phyloP scores from a whole-genome alignment of 1,139 yeast genomes.

The Casaregolazyma suthepensis region DNA sequence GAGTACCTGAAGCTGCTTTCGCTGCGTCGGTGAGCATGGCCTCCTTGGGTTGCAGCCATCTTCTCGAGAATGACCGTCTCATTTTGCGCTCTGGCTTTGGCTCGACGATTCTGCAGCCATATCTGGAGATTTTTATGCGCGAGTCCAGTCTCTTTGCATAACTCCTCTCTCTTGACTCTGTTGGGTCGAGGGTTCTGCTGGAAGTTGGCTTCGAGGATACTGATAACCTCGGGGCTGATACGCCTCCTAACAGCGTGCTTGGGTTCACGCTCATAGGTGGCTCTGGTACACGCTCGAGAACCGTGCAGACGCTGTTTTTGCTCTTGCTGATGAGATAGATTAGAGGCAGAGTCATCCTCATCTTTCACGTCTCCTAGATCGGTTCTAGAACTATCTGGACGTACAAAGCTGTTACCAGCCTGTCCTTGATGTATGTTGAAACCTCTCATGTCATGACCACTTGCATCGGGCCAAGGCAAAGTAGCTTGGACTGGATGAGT shows the following conservation, averaged over 20 bases:
- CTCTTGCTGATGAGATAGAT: background rate
- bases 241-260: conserved; percentile 20
- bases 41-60: conserved; percentile 11
- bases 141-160: conserved; percentile 24
- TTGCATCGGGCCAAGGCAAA: background rate
- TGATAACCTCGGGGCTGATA: conserved; percentile 26
- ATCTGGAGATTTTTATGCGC: conserved; percentile 29
- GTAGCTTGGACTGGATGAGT: background rate
- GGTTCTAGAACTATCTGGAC: background rate
- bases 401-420: background rate
- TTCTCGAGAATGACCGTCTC: conserved; percentile 17
- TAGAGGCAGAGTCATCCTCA: background rate
- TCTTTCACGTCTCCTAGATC: background rate
- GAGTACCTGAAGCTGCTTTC: background rate
- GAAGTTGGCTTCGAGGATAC: conserved; percentile 25
- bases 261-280: background rate
- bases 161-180: conserved; percentile 24
- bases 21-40: background rate
- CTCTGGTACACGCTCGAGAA: background rate
- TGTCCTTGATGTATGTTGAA: too few relatives aligned
- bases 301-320: background rate
- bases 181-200: conserved; percentile 28
- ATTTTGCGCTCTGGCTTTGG: conserved; percentile 25
- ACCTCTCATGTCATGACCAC: background rate
- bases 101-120: conserved; percentile 32